These are phyloP conservation scores for Gamsiella multidivaricata DNA, from an alignment of 192 early-diverging fungal species.

Conservation along the genomic window DNA sequence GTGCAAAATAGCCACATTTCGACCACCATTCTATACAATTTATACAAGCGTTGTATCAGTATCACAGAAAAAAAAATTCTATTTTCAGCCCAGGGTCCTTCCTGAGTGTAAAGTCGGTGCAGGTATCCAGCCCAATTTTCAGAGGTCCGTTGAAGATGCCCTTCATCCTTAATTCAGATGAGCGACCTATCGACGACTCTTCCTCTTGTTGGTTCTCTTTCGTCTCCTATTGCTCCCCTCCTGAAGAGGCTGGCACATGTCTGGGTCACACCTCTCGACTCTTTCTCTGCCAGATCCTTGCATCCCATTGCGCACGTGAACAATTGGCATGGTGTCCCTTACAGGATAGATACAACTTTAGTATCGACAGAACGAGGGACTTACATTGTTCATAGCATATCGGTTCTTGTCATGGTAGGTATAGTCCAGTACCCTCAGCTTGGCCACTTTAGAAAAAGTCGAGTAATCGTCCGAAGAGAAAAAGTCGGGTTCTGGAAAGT, in stretches of 20 bases:
- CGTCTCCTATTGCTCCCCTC: background rate
- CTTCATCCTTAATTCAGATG: no score
- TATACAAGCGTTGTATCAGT: no score
- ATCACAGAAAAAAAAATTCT: constrained; percentile 3
- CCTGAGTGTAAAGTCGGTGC: no score
- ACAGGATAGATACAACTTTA: no score
- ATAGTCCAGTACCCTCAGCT: constrained; percentile 67
- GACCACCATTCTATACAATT: constrained; percentile 74
- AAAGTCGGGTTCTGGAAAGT: constrained; percentile 72
- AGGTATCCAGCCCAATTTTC: no score
- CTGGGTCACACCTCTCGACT: background rate
- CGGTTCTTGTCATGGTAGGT: constrained; percentile 74
- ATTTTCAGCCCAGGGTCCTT: constrained; percentile 1
- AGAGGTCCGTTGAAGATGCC: no score
- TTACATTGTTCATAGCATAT: constrained; percentile 78
- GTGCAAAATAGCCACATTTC: constrained; percentile 67
- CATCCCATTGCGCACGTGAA: no score
- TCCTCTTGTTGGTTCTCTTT: background rate
- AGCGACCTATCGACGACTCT: no score
- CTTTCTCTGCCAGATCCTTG: background rate
- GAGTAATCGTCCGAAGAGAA: constrained; percentile 70
- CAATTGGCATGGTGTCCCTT: no score
- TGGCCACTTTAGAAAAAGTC: constrained; percentile 66
- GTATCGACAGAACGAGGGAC: no score
- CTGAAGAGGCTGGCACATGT: background rate